Conservation (phyloP, 2,329 filamentous ascomycete genomes). For the Fusarium coffeatum region DNA sequence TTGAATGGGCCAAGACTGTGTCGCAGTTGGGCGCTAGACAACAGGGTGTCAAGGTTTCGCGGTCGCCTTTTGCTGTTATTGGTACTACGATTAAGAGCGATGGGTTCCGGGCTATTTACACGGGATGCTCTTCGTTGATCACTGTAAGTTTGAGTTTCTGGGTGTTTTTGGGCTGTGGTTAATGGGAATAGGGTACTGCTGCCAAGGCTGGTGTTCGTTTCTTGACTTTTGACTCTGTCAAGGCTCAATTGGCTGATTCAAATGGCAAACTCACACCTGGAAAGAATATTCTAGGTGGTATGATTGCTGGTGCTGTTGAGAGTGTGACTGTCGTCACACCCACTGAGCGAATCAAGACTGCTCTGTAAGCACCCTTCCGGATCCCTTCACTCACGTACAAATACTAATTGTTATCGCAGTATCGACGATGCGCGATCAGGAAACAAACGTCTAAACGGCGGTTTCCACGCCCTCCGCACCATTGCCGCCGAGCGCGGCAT, state of each 20-base stretch:
- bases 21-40: conserved; percentile 61
- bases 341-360: conserved; percentile 76
- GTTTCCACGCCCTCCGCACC: conserved; percentile 48
- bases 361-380: conserved; percentile 53
- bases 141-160: conserved; percentile 46
- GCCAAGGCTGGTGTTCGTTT: conserved; percentile 75
- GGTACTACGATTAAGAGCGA: conserved; percentile 65
- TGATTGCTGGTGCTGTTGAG: conserved; percentile 71
- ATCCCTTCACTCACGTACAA: fast-evolving
- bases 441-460: conserved; percentile 46
- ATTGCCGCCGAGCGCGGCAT: conserved; percentile 56
- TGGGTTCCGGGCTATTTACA: conserved; percentile 69
- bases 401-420: conserved; percentile 10
- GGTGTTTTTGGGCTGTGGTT: fast-evolving
- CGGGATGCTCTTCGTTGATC: conserved; percentile 70
- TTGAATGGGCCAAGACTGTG: conserved; percentile 75
- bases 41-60: conserved; percentile 37
- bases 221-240: conserved; percentile 73
- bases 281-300: conserved; percentile 71
- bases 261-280: conserved; percentile 66
- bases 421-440: conserved; percentile 53
- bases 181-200: conserved; percentile 59
- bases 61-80: conserved; percentile 70
- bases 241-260: conserved; percentile 65
- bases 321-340: conserved; percentile 74